Conservation (phyloP, 2,329 filamentous ascomycete genomes). For the Periconia digitata region DNA sequence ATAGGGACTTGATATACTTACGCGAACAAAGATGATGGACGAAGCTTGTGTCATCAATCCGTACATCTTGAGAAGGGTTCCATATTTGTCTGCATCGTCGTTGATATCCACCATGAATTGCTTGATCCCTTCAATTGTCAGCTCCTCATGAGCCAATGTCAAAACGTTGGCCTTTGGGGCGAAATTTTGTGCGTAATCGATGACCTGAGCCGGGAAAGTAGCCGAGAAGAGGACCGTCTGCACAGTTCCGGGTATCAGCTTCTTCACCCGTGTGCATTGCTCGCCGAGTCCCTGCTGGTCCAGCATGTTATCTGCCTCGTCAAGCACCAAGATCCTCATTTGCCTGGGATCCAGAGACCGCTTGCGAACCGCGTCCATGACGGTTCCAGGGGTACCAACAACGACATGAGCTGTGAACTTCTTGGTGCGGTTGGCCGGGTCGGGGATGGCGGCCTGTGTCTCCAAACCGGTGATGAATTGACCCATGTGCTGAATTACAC, state of each 20-base stretch:
- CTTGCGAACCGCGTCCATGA: constrained; percentile 81
- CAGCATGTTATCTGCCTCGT: constrained; percentile 99
- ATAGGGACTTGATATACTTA: constrained; percentile 43
- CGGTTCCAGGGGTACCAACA: constrained; percentile 91
- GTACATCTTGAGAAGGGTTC: constrained; percentile 87
- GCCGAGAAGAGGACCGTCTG: constrained; percentile 96
- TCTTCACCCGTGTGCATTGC: constrained; percentile 91
- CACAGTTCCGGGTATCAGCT: constrained; percentile 69
- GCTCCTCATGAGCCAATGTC: constrained; percentile 83
- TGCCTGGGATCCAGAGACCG: constrained; percentile 70
- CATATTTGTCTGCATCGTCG: constrained; percentile 79
- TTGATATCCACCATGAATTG: constrained; percentile 97
- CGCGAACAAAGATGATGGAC: constrained; percentile 96
- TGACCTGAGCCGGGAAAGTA: constrained; percentile 84
- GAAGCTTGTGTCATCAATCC: constrained; percentile 95
- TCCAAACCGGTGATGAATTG: constrained; percentile 75
- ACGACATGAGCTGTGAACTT: constrained; percentile 76
- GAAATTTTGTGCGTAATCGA: constrained; percentile 80
- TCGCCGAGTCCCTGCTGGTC: constrained; percentile 94
- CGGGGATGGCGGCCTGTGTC: constrained; percentile 80
- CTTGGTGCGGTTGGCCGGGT: constrained; percentile 68
- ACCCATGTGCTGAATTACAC: constrained; percentile 81
- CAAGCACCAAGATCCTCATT: constrained; percentile 83
- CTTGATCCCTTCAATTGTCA: constrained; percentile 95
- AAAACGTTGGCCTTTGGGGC: constrained; percentile 85